phyloP scores from a whole-genome alignment of 1,284 basidiomycete genomes.

The Butyriboletus appendiculatus region DNA sequence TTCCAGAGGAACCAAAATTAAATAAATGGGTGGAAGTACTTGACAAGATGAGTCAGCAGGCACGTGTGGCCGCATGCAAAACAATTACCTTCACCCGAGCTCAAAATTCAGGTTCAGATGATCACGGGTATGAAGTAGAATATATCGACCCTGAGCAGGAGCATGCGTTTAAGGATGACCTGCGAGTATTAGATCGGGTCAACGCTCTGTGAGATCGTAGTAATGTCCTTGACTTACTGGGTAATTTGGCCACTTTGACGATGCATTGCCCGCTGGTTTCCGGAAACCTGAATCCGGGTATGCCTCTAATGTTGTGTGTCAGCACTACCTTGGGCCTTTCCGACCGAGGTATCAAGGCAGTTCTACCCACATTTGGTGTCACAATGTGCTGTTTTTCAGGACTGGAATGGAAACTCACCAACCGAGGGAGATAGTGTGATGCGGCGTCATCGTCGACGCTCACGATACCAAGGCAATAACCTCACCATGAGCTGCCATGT shows the following conservation, averaged over 20 bases:
- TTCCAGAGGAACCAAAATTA: not conserved
- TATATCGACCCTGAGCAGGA: too few relatives aligned
- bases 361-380: not conserved
- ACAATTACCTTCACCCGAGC: too few relatives aligned
- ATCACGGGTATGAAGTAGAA: too few relatives aligned
- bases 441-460: too few relatives aligned
- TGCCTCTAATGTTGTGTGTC: too few relatives aligned
- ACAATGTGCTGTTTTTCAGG: not conserved
- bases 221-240: not conserved
- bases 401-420: not conserved
- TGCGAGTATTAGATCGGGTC: too few relatives aligned
- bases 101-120: too few relatives aligned
- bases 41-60: not conserved
- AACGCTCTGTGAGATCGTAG: not conserved
- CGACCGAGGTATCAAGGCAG: not conserved
- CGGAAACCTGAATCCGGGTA: not conserved
- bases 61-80: not conserved
- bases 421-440: too few relatives aligned
- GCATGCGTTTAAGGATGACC: too few relatives aligned
- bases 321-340: not conserved
- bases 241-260: not conserved
- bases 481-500: not conserved
- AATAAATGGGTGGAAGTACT: not conserved
- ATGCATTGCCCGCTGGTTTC: not conserved
- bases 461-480: too few relatives aligned